Base-by-base conservation (phyloP, 257 asterid species). In the Nicotiana paniculata region DNA sequence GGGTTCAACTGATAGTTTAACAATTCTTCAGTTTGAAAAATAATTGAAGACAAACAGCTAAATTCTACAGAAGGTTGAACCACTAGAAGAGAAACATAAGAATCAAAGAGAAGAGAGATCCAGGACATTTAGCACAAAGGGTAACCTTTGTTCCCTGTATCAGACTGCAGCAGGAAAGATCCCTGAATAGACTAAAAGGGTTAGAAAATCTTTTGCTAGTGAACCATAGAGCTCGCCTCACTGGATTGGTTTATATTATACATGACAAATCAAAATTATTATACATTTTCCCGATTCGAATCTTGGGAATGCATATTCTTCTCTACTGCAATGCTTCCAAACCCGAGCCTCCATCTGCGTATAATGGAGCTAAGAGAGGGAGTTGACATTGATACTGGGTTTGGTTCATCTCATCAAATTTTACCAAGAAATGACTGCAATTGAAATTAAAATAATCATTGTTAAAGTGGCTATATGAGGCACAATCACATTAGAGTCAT, bases 381-480 rank as follows among this genome's bases (percentile, higher is more conserved):
- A 74, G 79, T 74, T 74, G 79, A 51, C 12, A 7, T 48, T 12
- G 16, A 51, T 26, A 15, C 63, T 7, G 46, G n/a, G 3, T 2
- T 74, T 46, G 79, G 63, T 74, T 48, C 26, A 51, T 51, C 79
- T 51, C 16, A 17, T 74, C 79, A 63, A 74, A 74, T 51, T 74
- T 74, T 74, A 51, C 62, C 79, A 26, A 74, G 79, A 74, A 74
- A 74, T 48, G 79, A 74, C 63, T 48, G 63, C 28, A 26, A 74
- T 21, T 15, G 79, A 4, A 51, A 48, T 74, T 74, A 6, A 16
- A 35, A 46, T 6, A 48, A 43, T 48, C 61, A 66, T n/a, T 17
- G 48, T 66, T 66, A 16, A 66, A 66, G 75, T 16, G 75, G 26
- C 24, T 2, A 21, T 15, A 6, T 16, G 15, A 67, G 26, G 75